Base-by-base conservation (phyloP, 2,329 filamentous ascomycete species). In the Colletotrichum horii region DNA sequence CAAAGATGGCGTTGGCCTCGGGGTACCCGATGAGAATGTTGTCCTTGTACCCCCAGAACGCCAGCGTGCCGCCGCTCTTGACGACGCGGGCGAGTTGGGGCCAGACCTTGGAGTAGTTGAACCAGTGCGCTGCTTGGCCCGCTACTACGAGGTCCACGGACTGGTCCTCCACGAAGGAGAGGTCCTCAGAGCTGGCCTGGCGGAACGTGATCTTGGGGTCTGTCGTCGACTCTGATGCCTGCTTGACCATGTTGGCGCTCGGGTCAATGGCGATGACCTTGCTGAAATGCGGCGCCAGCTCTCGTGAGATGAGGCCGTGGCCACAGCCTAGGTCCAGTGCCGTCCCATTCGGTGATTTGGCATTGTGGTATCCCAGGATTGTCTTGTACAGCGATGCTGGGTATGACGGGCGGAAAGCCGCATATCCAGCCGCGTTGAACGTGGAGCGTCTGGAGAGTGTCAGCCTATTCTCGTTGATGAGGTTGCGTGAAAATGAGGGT, bases 1-100 rank as follows among this genome's bases (percentile, higher is more conserved):
- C 84, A 79, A 93, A 85, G 28, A 93, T 85, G 60, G 81, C 80
- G 28, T 89, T 91, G 19, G 90, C 90, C 38, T 80, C 79, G 8
- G 89, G 87, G 77, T 87, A 87, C 26, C 89, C 88, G 19, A 91
- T 82, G 67, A 94, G 87, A 38, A 91, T 85, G 79, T 90, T 91
- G 82, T 94, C 92, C 79, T 91, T 91, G 82, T 94, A 94, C 3
- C 91, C 91, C 90, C 89, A 93, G 80, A 92, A 91, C 0, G 91
- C 91, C n/a, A 94, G 78, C 1, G 90, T 91, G 19, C 91, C 92
- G 16, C 89, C 89, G 3, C 82, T 81, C 65, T 88, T 86, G 55
- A 93, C 83, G 9, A 91, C 87, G 15, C 90, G 86, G 12, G 83
- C 84, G 73, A 93, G 80, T 79, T 91, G 88, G 0, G 87, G 87